These are phyloP conservation scores for Phytophthora kernoviae DNA, from an alignment of 352 stramenopile species.

Conservation along the genomic window DNA sequence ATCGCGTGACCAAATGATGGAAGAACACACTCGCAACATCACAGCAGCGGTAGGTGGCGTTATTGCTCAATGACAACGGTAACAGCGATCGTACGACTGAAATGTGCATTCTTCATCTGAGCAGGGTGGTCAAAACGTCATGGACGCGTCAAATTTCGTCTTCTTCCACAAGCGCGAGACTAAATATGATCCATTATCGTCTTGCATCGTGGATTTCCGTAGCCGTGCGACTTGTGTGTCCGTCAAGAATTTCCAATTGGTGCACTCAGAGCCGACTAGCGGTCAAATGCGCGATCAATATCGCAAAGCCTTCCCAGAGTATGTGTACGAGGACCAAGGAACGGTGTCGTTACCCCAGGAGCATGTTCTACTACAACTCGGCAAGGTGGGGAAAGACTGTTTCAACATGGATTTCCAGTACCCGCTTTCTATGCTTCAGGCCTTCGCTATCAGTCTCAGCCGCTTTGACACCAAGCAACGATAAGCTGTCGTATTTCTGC, in stretches of 20 bases:
- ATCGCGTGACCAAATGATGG: conserved; percentile 80
- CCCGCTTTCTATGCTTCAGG: conserved; percentile 91
- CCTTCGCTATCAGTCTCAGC: conserved; percentile 92
- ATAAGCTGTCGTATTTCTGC: conserved; percentile 37
- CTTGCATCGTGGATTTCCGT: conserved; percentile 92
- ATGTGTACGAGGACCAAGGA: conserved; percentile 84
- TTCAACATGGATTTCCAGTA: conserved; percentile 96
- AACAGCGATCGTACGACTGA: conserved; percentile 4
- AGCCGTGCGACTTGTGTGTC: conserved; percentile 90
- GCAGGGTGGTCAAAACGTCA: conserved; percentile 82
- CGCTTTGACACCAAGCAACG: conserved; percentile 91
- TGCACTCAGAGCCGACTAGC: conserved; percentile 82
- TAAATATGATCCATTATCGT: conserved; percentile 92
- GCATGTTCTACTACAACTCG: conserved; percentile 84
- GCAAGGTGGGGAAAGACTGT: conserved; percentile 91
- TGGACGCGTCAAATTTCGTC: conserved; percentile 77
- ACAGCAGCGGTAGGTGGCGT: conserved; percentile 47
- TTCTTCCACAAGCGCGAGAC: conserved; percentile 88
- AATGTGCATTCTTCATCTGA: background rate
- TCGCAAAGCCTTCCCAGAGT: conserved; percentile 68
- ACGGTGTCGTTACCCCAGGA: conserved; percentile 84
- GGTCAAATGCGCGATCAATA: conserved; percentile 76
- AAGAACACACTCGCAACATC: conserved; percentile 73
- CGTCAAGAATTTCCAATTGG: conserved; percentile 94
- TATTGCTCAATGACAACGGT: background rate